Conservation (phyloP, 148 eudicot species). For the Pharnaceum exiguum region DNA sequence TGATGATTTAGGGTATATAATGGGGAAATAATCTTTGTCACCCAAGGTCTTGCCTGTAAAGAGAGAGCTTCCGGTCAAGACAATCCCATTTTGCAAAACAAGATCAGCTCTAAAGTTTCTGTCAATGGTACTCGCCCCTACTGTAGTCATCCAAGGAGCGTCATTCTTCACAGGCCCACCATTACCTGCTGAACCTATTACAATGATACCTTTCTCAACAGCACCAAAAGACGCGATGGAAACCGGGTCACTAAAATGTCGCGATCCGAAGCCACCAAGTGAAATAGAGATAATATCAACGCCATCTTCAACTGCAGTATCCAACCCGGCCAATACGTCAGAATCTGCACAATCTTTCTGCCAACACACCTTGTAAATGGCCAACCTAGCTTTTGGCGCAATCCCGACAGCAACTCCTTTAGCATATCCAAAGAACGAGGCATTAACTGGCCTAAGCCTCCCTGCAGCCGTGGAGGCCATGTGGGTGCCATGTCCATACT, state of each 20-base stretch:
- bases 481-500: conserved; percentile 67
- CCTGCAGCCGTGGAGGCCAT: conserved; percentile 68
- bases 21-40: neutral
- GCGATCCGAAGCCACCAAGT: conserved; percentile 16
- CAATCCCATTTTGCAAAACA: conserved; percentile 6
- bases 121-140: conserved; percentile 67
- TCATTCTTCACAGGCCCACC: conserved; percentile 37
- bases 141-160: conserved; percentile 64
- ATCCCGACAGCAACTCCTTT: conserved; percentile 51
- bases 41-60: conserved; percentile 9
- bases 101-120: conserved; percentile 41
- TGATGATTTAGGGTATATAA: neutral
- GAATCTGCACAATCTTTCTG: conserved; percentile 25
- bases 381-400: conserved; percentile 65
- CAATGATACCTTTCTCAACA: conserved; percentile 41
- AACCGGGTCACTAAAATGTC: conserved; percentile 16
- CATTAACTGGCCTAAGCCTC: conserved; percentile 12
- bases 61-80: conserved; percentile 7
- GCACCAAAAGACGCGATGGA: conserved; percentile 49
- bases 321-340: conserved; percentile 60
- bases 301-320: conserved; percentile 53
- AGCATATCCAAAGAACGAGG: conserved; percentile 36
- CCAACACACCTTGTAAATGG: conserved; percentile 65
- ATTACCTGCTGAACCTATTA: conserved; percentile 54
- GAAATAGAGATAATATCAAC: conserved; percentile 68